Evolutionary conservation across 768 basidiomycete species (phyloP), one percentile per base, ranked within the genome.

Genomic region (Tephrocybe sp.): DNA sequence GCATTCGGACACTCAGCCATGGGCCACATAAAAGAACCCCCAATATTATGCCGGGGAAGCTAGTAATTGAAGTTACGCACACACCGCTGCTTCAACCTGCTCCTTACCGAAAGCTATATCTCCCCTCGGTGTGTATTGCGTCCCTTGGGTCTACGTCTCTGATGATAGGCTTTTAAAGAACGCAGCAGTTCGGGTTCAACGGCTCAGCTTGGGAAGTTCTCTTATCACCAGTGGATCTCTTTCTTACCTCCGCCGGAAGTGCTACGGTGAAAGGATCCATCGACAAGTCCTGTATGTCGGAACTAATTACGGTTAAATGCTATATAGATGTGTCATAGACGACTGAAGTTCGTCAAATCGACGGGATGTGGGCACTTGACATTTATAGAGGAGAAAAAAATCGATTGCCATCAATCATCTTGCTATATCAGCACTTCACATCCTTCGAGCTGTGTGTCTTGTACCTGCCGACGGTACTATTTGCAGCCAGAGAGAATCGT

Each of bases 281-380:
- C 52, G 36, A 48, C 50, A 62, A 64, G 56, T 64, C 59, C 64
- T 62, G 55, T 62, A 66, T 36, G 23, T 47, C 50, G 56, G 45
- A 63, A 58, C 56, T 53, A 60, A 59, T n/a, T n/a, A n/a, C n/a
- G 24, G 39, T 50, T 34, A 28, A 47, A 46, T 53, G 41, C 38
- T 48, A 30, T 60, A 56, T 32, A 63, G 58, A 88, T 89, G 86
- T 89, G 86, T 72, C 79, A 82, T 65, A 78, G 84, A 56, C 72
- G 70, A 45, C 77, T 88, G 60, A 73, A 68, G 57, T 79, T 86
- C 65, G 67, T 64, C 50, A 75, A 71, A 60, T 77, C 73, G 57
- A 64, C 61, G 26, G 65, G 34, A n/a, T 88, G 87, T 69, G 72
- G 72, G n/a, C 85, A 87, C 64, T 68, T 76, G 59, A 70, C 71